These are phyloP conservation scores for Chrysanthemum lavandulifolium DNA, from an alignment of 129 eudicot genomes.

Conservation along the genomic window DNA sequence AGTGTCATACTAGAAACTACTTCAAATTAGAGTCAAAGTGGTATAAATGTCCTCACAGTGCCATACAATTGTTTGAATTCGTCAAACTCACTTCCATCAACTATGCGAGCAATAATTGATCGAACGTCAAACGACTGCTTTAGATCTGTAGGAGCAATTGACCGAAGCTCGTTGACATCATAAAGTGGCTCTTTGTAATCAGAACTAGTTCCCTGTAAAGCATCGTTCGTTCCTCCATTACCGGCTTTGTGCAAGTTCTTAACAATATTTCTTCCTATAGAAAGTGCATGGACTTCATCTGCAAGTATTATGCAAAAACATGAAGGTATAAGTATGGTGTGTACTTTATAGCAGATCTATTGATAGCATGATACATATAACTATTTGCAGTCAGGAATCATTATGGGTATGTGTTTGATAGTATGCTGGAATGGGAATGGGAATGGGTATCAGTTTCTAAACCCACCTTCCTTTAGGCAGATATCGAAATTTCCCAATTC, in stretches of 20 bases:
- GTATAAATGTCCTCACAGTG: slow-evolving; percentile 75
- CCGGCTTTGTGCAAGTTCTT: slow-evolving; percentile 94
- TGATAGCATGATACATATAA: background rate
- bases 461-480: no score
- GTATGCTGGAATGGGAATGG: no score
- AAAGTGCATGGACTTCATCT: slow-evolving; percentile 95
- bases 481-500: no score
- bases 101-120: slow-evolving; percentile 84
- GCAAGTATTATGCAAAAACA: slow-evolving; percentile 27
- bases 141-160: slow-evolving; percentile 82
- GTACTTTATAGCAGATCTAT: background rate
- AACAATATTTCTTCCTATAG: slow-evolving; percentile 85
- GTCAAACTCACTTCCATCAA: slow-evolving; percentile 95
- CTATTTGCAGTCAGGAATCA: background rate
- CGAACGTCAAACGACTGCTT: slow-evolving; percentile 91
- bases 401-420: no score
- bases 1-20: background rate
- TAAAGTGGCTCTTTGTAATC: slow-evolving; percentile 79
- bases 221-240: slow-evolving; percentile 30
- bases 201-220: slow-evolving; percentile 23
- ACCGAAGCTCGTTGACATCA: slow-evolving; percentile 76
- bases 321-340: background rate
- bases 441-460: no score
- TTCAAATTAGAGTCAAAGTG: slow-evolving; percentile 29
- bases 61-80: slow-evolving; percentile 99